These are phyloP conservation scores for Trichoderma sp. DNA, from an alignment of 2,329 filamentous ascomycete species.

Conservation along the genomic window DNA sequence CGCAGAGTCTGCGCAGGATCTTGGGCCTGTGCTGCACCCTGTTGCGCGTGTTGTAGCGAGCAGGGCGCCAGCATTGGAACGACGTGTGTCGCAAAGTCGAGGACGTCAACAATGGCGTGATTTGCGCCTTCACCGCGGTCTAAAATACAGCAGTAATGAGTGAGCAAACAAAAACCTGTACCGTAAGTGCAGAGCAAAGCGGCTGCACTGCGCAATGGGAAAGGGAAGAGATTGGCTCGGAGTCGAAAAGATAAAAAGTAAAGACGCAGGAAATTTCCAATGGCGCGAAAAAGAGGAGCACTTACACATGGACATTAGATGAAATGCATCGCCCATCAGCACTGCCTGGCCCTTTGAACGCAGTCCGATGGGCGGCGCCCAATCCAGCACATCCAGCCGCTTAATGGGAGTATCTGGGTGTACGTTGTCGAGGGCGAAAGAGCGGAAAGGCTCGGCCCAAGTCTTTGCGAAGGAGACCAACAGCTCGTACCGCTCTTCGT, in stretches of 20 bases:
- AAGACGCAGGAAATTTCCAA: neutral
- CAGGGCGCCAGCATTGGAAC: slow-evolving; percentile 31
- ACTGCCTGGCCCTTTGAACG: slow-evolving; percentile 48
- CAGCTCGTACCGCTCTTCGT: slow-evolving; percentile 45
- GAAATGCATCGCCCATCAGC: slow-evolving; percentile 59
- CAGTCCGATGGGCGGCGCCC: slow-evolving; percentile 45
- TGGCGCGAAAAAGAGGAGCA: slow-evolving; percentile 18
- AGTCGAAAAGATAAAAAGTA: neutral
- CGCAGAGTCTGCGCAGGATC: slow-evolving; percentile 31
- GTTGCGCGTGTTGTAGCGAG: neutral
- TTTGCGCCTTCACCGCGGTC: slow-evolving; percentile 63
- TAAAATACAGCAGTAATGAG: slow-evolving; percentile 35
- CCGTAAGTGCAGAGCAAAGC: neutral
- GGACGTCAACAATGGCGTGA: slow-evolving; percentile 57
- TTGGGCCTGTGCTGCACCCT: neutral
- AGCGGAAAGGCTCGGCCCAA: slow-evolving; percentile 56
- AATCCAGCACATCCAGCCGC: slow-evolving; percentile 53
- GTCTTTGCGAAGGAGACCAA: slow-evolving; percentile 49
- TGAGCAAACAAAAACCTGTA: neutral
- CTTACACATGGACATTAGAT: slow-evolving; percentile 65
- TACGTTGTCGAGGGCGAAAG: slow-evolving; percentile 45
- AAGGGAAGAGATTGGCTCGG: neutral
- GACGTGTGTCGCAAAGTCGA: slow-evolving; percentile 47
- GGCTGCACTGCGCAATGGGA: neutral
- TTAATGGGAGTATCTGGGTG: slow-evolving; percentile 49